phyloP scores from a whole-genome alignment of 768 basidiomycete species.

The Hortiboletus campestris region DNA sequence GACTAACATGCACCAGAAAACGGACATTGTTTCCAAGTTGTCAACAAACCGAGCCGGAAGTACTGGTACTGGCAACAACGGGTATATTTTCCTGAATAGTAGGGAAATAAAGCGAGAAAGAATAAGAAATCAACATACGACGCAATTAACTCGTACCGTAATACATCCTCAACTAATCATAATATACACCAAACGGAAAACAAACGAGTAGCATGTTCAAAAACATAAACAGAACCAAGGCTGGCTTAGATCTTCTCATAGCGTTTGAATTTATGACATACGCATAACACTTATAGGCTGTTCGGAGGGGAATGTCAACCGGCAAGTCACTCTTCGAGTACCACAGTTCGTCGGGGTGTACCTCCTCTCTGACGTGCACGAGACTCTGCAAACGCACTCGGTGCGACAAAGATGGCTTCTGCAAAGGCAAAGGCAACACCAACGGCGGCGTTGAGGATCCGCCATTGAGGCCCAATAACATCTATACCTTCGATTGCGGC shows the following conservation, averaged over 20 bases:
- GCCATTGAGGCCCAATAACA: constrained; percentile 53
- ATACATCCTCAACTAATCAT: constrained; percentile 12
- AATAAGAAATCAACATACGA: constrained; percentile 1
- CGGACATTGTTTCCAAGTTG: too few relatives aligned
- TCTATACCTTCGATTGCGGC: constrained; percentile 41
- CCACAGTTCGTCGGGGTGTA: constrained; percentile 22
- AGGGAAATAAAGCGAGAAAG: not conserved
- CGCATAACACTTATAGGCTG: not conserved
- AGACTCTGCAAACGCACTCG: constrained; percentile 36
- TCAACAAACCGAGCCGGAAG: too few relatives aligned
- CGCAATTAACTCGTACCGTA: constrained; percentile 10
- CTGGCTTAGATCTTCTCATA: constrained; percentile 5
- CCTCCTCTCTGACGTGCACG: constrained; percentile 23
- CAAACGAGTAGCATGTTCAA: constrained; percentile 19
- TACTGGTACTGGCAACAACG: not conserved
- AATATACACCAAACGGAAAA: constrained; percentile 18
- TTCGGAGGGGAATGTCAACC: not conserved
- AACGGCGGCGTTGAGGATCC: constrained; percentile 54
- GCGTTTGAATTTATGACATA: not conserved
- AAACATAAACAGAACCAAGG: constrained; percentile 11
- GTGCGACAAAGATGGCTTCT: constrained; percentile 56
- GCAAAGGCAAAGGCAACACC: constrained; percentile 66
- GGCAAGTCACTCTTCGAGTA: constrained; percentile 21
- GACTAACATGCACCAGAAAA: not conserved
- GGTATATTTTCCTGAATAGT: constrained; percentile 10